phyloP scores from a whole-genome alignment of 2,329 filamentous ascomycete genomes.

The Harringtonia lauricola region DNA sequence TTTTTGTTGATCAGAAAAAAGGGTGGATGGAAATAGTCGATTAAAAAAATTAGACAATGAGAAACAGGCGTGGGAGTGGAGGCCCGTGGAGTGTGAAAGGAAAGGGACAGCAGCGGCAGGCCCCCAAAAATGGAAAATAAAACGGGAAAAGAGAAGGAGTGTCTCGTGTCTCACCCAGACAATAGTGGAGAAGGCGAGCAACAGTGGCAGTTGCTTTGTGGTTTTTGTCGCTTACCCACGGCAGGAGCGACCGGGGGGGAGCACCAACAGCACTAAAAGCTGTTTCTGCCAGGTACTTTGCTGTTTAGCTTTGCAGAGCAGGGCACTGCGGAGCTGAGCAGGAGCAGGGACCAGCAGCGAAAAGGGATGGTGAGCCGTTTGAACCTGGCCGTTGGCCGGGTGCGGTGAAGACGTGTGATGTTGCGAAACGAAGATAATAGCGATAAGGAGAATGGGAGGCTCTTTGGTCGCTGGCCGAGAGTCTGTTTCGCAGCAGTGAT shows the following conservation, averaged over 20 bases:
- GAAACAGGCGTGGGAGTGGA: too few relatives aligned
- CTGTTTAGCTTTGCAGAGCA: too few relatives aligned
- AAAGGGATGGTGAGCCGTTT: too few relatives aligned
- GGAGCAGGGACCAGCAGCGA: too few relatives aligned
- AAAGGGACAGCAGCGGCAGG: not conserved
- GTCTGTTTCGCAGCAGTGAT: not conserved
- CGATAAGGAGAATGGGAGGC: not conserved
- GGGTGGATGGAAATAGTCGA: not conserved
- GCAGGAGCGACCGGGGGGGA: not conserved
- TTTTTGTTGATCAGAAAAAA: conserved; percentile 1
- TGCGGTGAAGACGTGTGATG: too few relatives aligned
- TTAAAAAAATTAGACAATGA: not conserved
- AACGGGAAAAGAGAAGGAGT: conserved; percentile 4
- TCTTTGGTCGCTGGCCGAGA: not conserved
- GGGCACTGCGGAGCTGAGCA: too few relatives aligned
- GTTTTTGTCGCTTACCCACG: too few relatives aligned
- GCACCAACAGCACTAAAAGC: too few relatives aligned
- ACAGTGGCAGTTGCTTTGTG: not conserved
- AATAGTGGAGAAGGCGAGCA: not conserved
- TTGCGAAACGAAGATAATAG: not conserved
- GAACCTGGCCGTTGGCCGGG: too few relatives aligned
- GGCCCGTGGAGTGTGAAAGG: not conserved
- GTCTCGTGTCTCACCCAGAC: conserved; percentile 6
- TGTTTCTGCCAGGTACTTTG: too few relatives aligned
- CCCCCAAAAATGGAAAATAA: not conserved